Conservation (phyloP, 169 alveolate species). For the Haemoproteus tartakovskyi region DNA sequence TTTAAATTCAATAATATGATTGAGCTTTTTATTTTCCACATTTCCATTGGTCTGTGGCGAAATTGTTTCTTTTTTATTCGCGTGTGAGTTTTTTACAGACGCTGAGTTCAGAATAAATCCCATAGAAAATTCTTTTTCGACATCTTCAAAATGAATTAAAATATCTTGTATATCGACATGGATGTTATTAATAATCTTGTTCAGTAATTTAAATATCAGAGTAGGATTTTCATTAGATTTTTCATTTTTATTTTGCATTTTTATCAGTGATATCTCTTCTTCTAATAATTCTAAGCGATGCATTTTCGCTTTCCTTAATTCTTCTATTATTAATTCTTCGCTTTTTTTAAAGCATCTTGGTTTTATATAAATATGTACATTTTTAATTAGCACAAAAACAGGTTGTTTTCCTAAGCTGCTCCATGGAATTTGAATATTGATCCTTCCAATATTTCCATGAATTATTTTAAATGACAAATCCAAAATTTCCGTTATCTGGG, state of each 20-base stretch:
- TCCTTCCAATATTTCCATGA: conserved; percentile 79
- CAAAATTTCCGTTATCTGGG: conserved; percentile 77
- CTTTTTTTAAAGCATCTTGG: conserved; percentile 71
- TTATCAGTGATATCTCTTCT: conserved; percentile 67
- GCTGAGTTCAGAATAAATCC: conserved; percentile 76
- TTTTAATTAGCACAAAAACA: conserved; percentile 76
- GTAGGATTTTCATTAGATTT: conserved; percentile 71
- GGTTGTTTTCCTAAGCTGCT: conserved; percentile 80
- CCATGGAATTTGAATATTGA: conserved; percentile 83
- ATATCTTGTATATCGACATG: conserved; percentile 81
- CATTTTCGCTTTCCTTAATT: conserved; percentile 72
- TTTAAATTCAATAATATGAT: conserved; percentile 62
- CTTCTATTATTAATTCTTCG: conserved; percentile 73
- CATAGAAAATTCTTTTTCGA: conserved; percentile 68
- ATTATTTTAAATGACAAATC: conserved; percentile 64
- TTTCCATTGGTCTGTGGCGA: conserved; percentile 13
- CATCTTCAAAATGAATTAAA: conserved; percentile 79
- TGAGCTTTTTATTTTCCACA: conserved; percentile 28
- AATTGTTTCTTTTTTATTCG: conserved; percentile 11
- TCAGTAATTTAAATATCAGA: conserved; percentile 76
- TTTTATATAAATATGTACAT: conserved; percentile 77
- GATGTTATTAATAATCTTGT: conserved; percentile 79
- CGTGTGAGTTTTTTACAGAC: conserved; percentile 66
- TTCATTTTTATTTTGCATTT: conserved; percentile 58
- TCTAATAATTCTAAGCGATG: conserved; percentile 67